Conservation (phyloP, 768 basidiomycete genomes). For the Boletus coccyginus region DNA sequence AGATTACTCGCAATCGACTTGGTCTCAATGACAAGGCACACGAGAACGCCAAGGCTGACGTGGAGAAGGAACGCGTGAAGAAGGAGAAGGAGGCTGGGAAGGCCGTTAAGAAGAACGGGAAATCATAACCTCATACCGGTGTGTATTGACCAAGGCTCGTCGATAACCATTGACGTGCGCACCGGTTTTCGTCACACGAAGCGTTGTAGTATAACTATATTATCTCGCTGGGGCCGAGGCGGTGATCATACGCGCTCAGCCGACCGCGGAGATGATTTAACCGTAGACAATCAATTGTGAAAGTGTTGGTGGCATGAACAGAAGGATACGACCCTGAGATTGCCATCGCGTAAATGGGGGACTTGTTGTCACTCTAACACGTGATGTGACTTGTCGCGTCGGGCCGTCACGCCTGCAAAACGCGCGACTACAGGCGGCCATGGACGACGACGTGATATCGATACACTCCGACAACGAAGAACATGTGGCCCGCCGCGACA, state of each 20-base stretch:
- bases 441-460: conserved; percentile 36
- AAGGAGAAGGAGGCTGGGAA: conserved; percentile 57
- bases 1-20: conserved; percentile 90
- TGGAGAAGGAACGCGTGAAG: conserved; percentile 49
- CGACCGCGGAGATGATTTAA: conserved; percentile 15
- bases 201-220: neutral
- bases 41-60: conserved; percentile 73
- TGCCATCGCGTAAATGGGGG: neutral
- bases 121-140: conserved; percentile 19
- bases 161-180: neutral
- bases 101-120: conserved; percentile 33
- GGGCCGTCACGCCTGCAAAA: conserved; percentile 12
- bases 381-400: conserved; percentile 31
- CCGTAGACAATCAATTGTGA: conserved; percentile 9
- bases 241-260: neutral
- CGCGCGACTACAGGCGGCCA: neutral
- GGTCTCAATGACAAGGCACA: conserved; percentile 89
- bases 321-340: conserved; percentile 1
- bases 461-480: conserved; percentile 31
- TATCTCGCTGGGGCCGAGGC: neutral
- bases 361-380: conserved; percentile 14
- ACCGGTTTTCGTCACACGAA: neutral
- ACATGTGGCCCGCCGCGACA: conserved; percentile 42
- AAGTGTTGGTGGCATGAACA: conserved; percentile 1
- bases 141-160: neutral